A percentile compares a stretch with the other conserved stretches of the same genome.
phyloP scores from a whole-genome alignment of 768 basidiomycete genomes.

The Antrodiella citrinella region DNA sequence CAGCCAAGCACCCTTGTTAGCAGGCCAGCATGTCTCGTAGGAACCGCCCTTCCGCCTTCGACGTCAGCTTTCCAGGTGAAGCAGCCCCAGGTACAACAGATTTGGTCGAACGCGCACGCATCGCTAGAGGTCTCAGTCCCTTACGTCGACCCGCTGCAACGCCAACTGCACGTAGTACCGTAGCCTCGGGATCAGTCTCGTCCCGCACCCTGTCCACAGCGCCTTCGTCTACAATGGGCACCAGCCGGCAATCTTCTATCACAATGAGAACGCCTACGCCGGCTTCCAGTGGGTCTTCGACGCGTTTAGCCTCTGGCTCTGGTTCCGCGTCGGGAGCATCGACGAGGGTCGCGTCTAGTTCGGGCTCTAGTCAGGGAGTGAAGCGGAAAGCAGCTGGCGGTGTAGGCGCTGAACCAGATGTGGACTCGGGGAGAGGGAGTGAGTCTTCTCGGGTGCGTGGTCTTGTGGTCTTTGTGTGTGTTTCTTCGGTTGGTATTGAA shows the following conservation, averaged over 20 bases:
- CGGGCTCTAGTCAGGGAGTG: not conserved
- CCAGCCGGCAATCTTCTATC: not conserved
- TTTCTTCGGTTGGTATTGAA: not conserved
- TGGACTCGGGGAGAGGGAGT: not conserved
- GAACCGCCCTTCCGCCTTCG: constrained; percentile 39
- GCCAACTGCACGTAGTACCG: too few species aligned
- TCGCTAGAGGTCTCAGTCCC: not conserved
- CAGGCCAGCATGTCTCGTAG: constrained; percentile 7
- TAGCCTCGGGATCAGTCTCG: too few species aligned
- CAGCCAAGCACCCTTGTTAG: too few species aligned
- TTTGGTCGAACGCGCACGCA: not conserved
- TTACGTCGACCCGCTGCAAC: too few species aligned
- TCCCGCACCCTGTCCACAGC: too few species aligned
- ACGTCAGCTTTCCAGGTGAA: constrained; percentile 43
- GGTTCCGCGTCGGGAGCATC: too few species aligned
- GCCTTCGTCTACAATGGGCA: too few species aligned
- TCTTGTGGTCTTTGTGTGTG: not conserved
- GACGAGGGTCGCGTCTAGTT: too few species aligned
- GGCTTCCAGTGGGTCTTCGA: not conserved
- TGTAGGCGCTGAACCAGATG: not conserved
- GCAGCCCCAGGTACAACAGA: constrained; percentile 4
- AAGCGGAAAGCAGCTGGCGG: not conserved
- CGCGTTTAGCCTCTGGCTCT: too few species aligned
- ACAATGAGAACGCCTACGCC: not conserved
- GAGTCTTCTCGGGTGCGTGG: not conserved